Base-by-base conservation (phyloP, 768 basidiomycete species). In the Leccinellum albellum region DNA sequence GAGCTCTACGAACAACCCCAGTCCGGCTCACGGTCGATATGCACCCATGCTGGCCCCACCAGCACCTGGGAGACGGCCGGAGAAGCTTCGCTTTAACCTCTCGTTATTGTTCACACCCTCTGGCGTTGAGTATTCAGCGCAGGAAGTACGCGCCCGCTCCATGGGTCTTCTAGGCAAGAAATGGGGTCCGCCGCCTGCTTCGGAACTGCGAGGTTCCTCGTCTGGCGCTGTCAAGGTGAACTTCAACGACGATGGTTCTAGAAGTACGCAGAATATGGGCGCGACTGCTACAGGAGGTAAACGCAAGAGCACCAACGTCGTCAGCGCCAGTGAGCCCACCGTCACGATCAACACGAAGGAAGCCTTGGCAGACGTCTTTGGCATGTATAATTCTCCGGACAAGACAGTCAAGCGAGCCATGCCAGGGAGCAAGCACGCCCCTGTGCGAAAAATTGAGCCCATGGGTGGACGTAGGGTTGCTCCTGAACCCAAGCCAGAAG, bases 331-430 rank as follows among this genome's bases (percentile, higher is more conserved):
- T 15, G 91, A 93, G 69, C 89, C 91, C 4, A 93, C 91, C 0
- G 87, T 98, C 6, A 99, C 97, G 1, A 93, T 98, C 64, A 97
- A 97, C 70, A 99, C 97, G 28, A 95, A 94, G 70, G 91, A 93
- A 61, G 97, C 97, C 4, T 79, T 97, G 32, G 89, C 85, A 13
- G 94, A 98, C 66, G 93, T 98, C 42, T 94, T 95, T 74, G 89
- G 87, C 52, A 94, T 98, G 88, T 98, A 94, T 70, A 96, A 97
- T 70, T 91, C 89, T 9, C 90, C 90, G 3, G 89, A 91, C 59
- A 90, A 86, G 73, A 87, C 87, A 0, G 78, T 79, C 46, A 83
- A 80, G 51, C 71, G 79, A 24, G 63, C 76, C 15, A 68, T 78
- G 62, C 80, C 82, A 5, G 87, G 88, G 23, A 88, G 84, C 63